Base-by-base conservation (phyloP, 495 filamentous ascomycete species). In the Xylaria palmicola region DNA sequence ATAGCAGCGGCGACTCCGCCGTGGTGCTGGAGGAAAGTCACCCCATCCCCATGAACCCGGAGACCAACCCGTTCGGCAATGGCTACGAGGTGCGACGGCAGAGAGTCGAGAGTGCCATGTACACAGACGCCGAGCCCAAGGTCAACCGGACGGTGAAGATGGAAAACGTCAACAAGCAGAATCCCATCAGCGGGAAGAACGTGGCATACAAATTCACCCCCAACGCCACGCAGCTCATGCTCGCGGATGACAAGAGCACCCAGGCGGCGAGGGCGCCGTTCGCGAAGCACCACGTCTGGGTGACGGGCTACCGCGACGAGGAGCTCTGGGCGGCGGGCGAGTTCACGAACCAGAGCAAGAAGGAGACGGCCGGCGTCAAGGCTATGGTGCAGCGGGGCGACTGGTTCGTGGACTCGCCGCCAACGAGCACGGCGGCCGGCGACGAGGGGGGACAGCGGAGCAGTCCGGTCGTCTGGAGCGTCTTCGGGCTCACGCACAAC, bases 311-410 rank as follows among this genome's bases (percentile, higher is more conserved):
- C 71, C 79, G 76, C 40, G 92, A 95, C 56, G 85, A 80, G 6
- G 92, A 97, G 71, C 74, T 95, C 4, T 96, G 85, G 68, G 86
- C 92, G 0, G 91, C 87, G 7, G 92, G 92, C 6, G 83, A 87
- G 68, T 97, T 93, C 71, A 97, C 92, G 3, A 90, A 96, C 63
- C 93, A 97, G 75, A 72, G 71, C 36, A 65, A 63, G 10, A 58
- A 50, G 20, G 69, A 72, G 27, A 67, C 68, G 6, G 68, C 67
- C 10, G 72, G 72, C 27, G 70, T 74, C 12, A 63, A 64, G 45
- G 60, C 52, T 12, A 72, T 72, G 72, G 68, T 74, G 6, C 61
- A 62, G 55, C 41, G 70, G 53, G 69, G 71, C 24, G 62, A 73
- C 58, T 66, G 65, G 64, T 69, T 73, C 39, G 59, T 67, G 30